A percentile compares a stretch with the other conserved stretches of the same genome.
Evolutionary conservation across 2,329 filamentous ascomycete genomes (phyloP).

Genomic region (Emmonsiellopsis sp.): DNA sequence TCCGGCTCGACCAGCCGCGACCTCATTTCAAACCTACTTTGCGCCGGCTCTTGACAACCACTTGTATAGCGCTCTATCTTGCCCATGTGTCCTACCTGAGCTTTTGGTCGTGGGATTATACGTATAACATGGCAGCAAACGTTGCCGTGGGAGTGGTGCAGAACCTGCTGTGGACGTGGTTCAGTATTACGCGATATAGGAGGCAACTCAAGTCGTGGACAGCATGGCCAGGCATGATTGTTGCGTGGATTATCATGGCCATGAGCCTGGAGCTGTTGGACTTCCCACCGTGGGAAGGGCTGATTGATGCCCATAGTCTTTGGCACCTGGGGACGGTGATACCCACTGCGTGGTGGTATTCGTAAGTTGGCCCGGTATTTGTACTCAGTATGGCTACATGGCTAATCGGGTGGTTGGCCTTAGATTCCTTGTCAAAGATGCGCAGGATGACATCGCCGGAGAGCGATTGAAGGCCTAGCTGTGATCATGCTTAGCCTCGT

Average conservation of each 20-base stretch:
- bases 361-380: conserved; percentile 51
- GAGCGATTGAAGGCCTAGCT: conserved; percentile 59
- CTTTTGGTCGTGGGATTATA: conserved; percentile 84
- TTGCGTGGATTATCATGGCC: conserved; percentile 80
- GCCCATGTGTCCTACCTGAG: conserved; percentile 76
- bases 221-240: conserved; percentile 79
- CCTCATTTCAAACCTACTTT: conserved; percentile 42
- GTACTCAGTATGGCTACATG: conserved; percentile 8
- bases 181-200: conserved; percentile 65
- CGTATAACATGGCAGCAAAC: conserved; percentile 96
- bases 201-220: conserved; percentile 68
- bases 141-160: conserved; percentile 70
- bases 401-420: conserved; percentile 17
- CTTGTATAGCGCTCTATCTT: conserved; percentile 63
- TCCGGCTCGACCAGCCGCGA: conserved; percentile 59
- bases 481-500: neutral
- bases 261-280: conserved; percentile 96
- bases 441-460: conserved; percentile 68
- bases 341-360: conserved; percentile 86
- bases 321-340: conserved; percentile 93
- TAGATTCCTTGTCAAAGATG: conserved; percentile 80
- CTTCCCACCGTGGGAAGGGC: conserved; percentile 73
- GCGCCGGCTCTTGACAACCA: conserved; percentile 63
- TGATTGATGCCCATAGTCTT: conserved; percentile 84
- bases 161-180: conserved; percentile 78